Evolutionary conservation across 768 basidiomycete species (phyloP).

Genomic region (Amanita pallidorosea): DNA sequence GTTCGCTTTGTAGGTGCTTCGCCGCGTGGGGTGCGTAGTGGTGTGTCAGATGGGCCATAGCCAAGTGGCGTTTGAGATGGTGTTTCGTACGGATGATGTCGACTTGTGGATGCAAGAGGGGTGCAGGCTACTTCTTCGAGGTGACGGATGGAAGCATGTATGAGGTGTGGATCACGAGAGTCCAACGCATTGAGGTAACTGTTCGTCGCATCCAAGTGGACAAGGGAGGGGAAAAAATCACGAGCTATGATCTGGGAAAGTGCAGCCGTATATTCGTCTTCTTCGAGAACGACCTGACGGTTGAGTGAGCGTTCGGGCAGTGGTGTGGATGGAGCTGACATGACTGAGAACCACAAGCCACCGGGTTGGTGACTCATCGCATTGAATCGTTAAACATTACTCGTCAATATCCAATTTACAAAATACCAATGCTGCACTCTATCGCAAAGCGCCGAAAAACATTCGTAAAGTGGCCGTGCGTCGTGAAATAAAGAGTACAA

Average conservation of each 20-base stretch:
- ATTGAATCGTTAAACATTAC: not conserved
- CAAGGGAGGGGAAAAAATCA: slow-evolving; percentile 95
- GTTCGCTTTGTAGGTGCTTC: slow-evolving; percentile 44
- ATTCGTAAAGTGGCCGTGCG: not conserved
- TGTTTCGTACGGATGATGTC: slow-evolving; percentile 21
- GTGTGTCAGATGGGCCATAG: slow-evolving; percentile 53
- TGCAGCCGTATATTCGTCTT: slow-evolving; percentile 91
- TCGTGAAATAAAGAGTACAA: slow-evolving; percentile 5
- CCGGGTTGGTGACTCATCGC: no score
- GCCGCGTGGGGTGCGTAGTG: slow-evolving; percentile 32
- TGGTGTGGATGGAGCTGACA: slow-evolving; percentile 13
- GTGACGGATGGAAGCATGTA: slow-evolving; percentile 64
- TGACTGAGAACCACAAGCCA: slow-evolving; percentile 1
- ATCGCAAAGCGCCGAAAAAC: not conserved
- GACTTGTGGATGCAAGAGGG: slow-evolving; percentile 26
- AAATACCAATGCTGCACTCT: slow-evolving; percentile 3
- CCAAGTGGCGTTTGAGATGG: slow-evolving; percentile 63
- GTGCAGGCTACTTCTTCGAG: slow-evolving; percentile 54
- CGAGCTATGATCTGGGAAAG: slow-evolving; percentile 90
- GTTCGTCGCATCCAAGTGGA: slow-evolving; percentile 83
- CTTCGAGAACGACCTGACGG: slow-evolving; percentile 64
- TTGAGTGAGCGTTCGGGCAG: slow-evolving; percentile 50
- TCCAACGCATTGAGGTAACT: slow-evolving; percentile 73
- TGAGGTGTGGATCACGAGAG: slow-evolving; percentile 66
- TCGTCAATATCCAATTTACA: slow-evolving; percentile 1